A percentile compares a stretch with the other conserved stretches of the same genome.
Evolutionary conservation across 148 eudicot genomes (phyloP).

Genomic region (Persicaria maculosa): DNA sequence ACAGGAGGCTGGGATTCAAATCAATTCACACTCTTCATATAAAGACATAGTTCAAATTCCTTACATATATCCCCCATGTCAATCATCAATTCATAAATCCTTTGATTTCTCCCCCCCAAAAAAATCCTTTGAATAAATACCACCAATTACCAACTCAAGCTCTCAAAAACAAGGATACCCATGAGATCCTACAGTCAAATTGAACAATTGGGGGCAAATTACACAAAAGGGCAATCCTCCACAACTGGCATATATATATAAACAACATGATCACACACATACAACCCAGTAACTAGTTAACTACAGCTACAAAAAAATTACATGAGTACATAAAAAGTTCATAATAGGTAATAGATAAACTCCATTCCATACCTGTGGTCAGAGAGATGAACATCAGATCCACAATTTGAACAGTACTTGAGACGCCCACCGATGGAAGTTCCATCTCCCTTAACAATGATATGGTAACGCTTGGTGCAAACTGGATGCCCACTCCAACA

Average conservation of each 20-base stretch:
- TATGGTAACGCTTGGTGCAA: slow-evolving; percentile 47
- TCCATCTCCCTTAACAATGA: slow-evolving; percentile 51
- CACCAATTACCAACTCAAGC: no score
- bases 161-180: no score
- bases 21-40: not conserved
- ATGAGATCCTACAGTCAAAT: not conserved
- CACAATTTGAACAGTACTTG: slow-evolving; percentile 19
- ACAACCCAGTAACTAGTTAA: not conserved
- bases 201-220: not conserved
- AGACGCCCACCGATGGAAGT: slow-evolving; percentile 56
- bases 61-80: not conserved
- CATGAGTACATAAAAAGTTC: not conserved
- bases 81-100: not conserved
- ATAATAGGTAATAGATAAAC: not conserved
- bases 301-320: no score
- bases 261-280: not conserved
- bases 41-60: not conserved
- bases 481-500: slow-evolving; percentile 50
- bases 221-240: no score
- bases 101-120: no score
- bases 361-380: not conserved
- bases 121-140: no score
- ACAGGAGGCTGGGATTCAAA: not conserved
- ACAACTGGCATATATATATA: no score
- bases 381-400: not conserved